A percentile compares a stretch with the other conserved stretches of the same genome.
phyloP scores from a whole-genome alignment of 192 early-diverging fungal genomes.

The Paraglomus brasilianum region DNA sequence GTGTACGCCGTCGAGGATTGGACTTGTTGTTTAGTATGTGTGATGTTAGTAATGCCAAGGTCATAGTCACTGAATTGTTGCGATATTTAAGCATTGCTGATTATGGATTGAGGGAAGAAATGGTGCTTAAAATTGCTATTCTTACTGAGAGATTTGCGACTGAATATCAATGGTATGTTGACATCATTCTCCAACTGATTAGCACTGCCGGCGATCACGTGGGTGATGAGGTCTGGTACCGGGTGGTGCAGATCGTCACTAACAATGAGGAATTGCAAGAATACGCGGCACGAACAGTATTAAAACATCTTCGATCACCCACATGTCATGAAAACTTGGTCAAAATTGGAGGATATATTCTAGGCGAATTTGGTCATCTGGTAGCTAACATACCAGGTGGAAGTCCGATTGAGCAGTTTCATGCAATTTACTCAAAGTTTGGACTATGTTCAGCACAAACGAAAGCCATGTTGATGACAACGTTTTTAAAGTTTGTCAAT shows the following conservation, averaged over 20 bases:
- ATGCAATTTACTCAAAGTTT: slow-evolving; percentile 91
- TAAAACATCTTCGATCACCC: slow-evolving; percentile 81
- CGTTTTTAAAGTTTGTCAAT: slow-evolving; percentile 95
- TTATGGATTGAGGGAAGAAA: slow-evolving; percentile 89
- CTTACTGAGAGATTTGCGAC: slow-evolving; percentile 97
- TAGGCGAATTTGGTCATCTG: slow-evolving; percentile 97
- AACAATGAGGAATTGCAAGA: slow-evolving; percentile 95
- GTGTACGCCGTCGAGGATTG: slow-evolving; percentile 90
- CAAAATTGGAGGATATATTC: slow-evolving; percentile 93
- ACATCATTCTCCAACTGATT: slow-evolving; percentile 95
- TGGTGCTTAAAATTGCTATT: slow-evolving; percentile 99
- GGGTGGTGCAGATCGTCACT: slow-evolving; percentile 94
- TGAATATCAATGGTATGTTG: slow-evolving; percentile 98
- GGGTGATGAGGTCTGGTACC: slow-evolving; percentile 96
- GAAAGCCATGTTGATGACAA: slow-evolving; percentile 83
- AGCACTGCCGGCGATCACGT: slow-evolving; percentile 94
- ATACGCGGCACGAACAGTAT: slow-evolving; percentile 85
- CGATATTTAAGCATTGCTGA: slow-evolving; percentile 89
- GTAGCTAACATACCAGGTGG: slow-evolving; percentile 86
- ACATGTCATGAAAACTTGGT: slow-evolving; percentile 94
- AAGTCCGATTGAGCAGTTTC: slow-evolving; percentile 92
- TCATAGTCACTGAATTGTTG: slow-evolving; percentile 88
- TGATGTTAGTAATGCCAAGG: slow-evolving; percentile 79
- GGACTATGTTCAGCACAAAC: slow-evolving; percentile 73
- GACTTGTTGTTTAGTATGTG: slow-evolving; percentile 98